Evolutionary conservation across 2,329 filamentous ascomycete genomes (phyloP).

Genomic region (Tolypocladium inflatum): DNA sequence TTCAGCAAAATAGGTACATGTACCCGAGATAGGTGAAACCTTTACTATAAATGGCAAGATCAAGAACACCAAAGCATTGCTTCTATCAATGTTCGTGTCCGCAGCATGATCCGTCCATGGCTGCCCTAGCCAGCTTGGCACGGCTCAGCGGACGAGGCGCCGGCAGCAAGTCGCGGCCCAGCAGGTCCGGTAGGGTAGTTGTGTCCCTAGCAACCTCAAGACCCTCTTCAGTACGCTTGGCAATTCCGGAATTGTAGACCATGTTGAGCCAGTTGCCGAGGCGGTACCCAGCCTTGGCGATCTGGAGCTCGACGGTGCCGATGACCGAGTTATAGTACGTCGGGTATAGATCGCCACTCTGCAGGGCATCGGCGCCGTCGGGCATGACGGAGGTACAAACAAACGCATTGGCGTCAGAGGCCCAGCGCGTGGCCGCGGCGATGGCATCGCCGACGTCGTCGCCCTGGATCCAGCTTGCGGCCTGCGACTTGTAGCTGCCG

Average conservation of each 20-base stretch:
- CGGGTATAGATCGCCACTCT: constrained; percentile 28
- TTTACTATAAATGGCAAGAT: too few relatives aligned
- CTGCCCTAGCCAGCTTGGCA: constrained; percentile 16
- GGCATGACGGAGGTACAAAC: constrained; percentile 33
- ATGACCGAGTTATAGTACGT: constrained; percentile 28
- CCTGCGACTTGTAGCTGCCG: constrained; percentile 24
- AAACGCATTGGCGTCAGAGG: constrained; percentile 29
- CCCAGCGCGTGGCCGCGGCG: constrained; percentile 26
- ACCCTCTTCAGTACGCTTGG: constrained; percentile 8
- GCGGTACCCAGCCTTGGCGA: constrained; percentile 33
- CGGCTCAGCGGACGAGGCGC: constrained; percentile 12
- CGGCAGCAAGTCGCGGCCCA: constrained; percentile 14
- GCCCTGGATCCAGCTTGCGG: constrained; percentile 24
- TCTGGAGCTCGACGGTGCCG: constrained; percentile 30
- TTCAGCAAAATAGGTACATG: too few relatives aligned
- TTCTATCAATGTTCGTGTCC: neutral
- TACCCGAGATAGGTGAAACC: too few relatives aligned
- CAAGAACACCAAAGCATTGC: too few relatives aligned
- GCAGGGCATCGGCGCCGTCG: constrained; percentile 25
- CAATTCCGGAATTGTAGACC: constrained; percentile 9
- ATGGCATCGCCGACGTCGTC: constrained; percentile 21
- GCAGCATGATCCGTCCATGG: constrained; percentile 12
- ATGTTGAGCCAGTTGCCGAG: constrained; percentile 20
- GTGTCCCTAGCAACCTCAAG: neutral
- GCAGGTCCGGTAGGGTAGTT: constrained; percentile 8